phyloP scores from a whole-genome alignment of 2,329 filamentous ascomycete species.

The Epichloe scottii region DNA sequence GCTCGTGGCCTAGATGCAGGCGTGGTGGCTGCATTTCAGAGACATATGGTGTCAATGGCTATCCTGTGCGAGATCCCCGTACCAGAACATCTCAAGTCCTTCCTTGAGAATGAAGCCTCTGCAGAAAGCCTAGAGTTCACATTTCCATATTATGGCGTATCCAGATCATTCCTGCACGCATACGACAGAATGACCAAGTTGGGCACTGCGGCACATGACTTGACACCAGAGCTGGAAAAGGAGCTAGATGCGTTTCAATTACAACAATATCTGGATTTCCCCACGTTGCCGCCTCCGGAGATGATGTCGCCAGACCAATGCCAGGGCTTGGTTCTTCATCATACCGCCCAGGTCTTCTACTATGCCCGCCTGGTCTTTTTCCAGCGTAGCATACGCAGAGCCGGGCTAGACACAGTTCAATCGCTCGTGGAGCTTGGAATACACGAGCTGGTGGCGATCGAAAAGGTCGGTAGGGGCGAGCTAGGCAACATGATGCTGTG shows the following conservation, averaged over 20 bases:
- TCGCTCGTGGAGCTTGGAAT: slow-evolving; percentile 19
- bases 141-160: slow-evolving; percentile 13
- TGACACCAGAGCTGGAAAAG: neutral
- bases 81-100: slow-evolving; percentile 8
- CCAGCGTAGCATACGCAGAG: slow-evolving; percentile 18
- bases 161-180: slow-evolving; percentile 9
- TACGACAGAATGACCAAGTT: slow-evolving; percentile 12
- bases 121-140: slow-evolving; percentile 9
- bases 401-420: slow-evolving; percentile 14
- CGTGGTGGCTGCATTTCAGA: slow-evolving; percentile 9
- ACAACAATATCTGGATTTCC: slow-evolving; percentile 16
- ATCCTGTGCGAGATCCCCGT: slow-evolving; percentile 12
- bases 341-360: slow-evolving; percentile 20
- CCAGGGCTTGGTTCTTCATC: slow-evolving; percentile 14
- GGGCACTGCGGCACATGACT: slow-evolving; percentile 4
- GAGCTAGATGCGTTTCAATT: slow-evolving; percentile 19
- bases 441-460: slow-evolving; percentile 19
- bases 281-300: slow-evolving; percentile 7
- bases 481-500: slow-evolving; percentile 23
- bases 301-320: slow-evolving; percentile 7
- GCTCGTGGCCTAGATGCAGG: slow-evolving; percentile 6
- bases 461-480: slow-evolving; percentile 14
- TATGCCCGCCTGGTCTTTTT: slow-evolving; percentile 24
- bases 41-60: slow-evolving; percentile 14
- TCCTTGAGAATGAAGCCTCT: slow-evolving; percentile 5